Base-by-base conservation (phyloP, 164 flowering plant species). In the Saururus chinensis region DNA sequence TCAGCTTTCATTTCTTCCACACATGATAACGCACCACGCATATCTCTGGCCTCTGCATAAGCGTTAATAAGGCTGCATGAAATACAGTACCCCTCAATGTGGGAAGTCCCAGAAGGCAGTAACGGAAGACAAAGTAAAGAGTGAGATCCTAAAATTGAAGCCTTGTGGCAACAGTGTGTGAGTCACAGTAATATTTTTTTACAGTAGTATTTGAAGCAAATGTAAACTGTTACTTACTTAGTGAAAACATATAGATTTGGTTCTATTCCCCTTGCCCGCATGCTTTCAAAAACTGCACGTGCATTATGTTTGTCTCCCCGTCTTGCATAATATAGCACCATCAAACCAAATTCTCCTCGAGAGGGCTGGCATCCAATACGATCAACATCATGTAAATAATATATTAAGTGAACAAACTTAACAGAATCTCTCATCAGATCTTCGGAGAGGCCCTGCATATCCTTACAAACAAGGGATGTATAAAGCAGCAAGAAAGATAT, bases 11-110 rank as follows among this genome's bases (percentile, higher is more conserved):
- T 93, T 77, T 87, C 92, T 71, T 92, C 84, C 45, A 84, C 88
- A 74, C 99, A 93, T 19, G 83, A 80, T 48, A 93, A 58, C 61
- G 99, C 97, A 79, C 92, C 99, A 64, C 84, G 95, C 99, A 93
- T 93, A 77, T 93, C 99, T 87, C 92, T 84, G 62, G 86, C 99
- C 62, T 86, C 95, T 74, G 96, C 86, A 82, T 93, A 93, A 70
- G 97, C 99, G 74, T 93, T 95, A 80, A 93, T 76, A 72, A 93
- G 97, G 87, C 97, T 93, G 98, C 95, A 89, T 62, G 65, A 66
- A 73, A 75, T 68, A 63, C 72, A 79, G 40, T 41, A 58, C 61
- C 17, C 56, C 64, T 75, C 56, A 77, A 72, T 73, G 62, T 63
- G 67, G 61, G 64, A 56, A 59, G 70, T 24, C 35, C 58, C 30